A percentile compares a stretch with the other conserved stretches of the same genome.
Evolutionary conservation across 441 rosid species (phyloP).

Genomic region (Sinapis alba): DNA sequence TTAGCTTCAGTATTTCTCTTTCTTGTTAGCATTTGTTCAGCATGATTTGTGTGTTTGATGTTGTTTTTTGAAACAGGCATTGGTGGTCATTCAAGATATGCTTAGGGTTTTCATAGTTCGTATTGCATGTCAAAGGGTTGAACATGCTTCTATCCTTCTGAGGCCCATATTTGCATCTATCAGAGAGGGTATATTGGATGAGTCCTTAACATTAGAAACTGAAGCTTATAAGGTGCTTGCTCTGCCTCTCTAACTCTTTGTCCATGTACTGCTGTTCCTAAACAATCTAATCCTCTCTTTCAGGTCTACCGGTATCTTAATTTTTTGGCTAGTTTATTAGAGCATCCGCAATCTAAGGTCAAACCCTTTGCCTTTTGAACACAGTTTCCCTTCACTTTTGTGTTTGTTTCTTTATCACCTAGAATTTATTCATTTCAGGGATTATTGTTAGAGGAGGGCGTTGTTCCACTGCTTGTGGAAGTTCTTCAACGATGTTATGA

Average conservation of each 20-base stretch:
- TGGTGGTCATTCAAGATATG: constrained; percentile 93
- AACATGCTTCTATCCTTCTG: constrained; percentile 76
- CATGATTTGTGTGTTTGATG: constrained; percentile 31
- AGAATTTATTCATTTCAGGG: constrained; percentile 51
- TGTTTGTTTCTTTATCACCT: constrained; percentile 14
- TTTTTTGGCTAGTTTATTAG: constrained; percentile 78
- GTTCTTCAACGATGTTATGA: constrained; percentile 73
- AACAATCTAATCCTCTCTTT: constrained; percentile 31
- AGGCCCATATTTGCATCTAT: constrained; percentile 76
- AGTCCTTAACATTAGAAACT: constrained; percentile 49
- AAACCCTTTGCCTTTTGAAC: constrained; percentile 24
- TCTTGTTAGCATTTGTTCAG: constrained; percentile 28
- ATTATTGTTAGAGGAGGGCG: constrained; percentile 68
- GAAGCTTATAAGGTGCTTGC: constrained; percentile 78
- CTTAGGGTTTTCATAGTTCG: constrained; percentile 91
- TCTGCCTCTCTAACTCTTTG: constrained; percentile 24
- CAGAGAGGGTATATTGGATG: constrained; percentile 53
- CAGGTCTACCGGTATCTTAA: constrained; percentile 80
- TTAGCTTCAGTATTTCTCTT: constrained; percentile 23
- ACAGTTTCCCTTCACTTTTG: not conserved
- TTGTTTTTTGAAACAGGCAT: constrained; percentile 53
- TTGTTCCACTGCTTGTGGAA: constrained; percentile 55
- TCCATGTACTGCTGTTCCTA: constrained; percentile 27
- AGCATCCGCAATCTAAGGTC: constrained; percentile 92
- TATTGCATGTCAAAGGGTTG: constrained; percentile 73